These are phyloP conservation scores for Xylaria nigripes DNA, from an alignment of 495 filamentous ascomycete genomes.

Conservation along the genomic window DNA sequence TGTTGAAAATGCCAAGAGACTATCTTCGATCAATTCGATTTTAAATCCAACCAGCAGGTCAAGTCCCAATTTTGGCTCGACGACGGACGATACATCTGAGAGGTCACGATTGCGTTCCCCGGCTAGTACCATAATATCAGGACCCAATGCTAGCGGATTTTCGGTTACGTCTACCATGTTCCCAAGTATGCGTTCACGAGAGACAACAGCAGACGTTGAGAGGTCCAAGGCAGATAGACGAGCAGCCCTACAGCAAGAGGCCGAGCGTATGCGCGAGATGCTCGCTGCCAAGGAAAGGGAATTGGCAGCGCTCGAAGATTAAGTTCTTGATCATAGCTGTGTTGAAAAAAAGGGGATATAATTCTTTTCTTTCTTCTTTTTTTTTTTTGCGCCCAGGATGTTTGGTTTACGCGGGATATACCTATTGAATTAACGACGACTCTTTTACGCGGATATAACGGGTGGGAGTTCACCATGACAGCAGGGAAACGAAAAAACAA, in stretches of 20 bases:
- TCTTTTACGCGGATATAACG: no score
- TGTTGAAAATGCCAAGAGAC: constrained; percentile 44
- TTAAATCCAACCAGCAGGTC: constrained; percentile 50
- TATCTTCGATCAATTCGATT: constrained; percentile 75
- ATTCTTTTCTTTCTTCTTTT: no score
- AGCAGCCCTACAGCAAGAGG: constrained; percentile 61
- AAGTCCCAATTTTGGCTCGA: constrained; percentile 11
- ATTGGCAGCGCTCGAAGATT: constrained; percentile 54
- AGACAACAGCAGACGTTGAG: constrained; percentile 44
- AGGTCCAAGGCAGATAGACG: constrained; percentile 53
- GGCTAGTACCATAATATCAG: constrained; percentile 22
- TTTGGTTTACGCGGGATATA: no score
- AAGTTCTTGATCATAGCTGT: neutral
- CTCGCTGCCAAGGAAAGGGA: constrained; percentile 72
- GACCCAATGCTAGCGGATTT: constrained; percentile 31
- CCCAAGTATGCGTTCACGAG: constrained; percentile 28
- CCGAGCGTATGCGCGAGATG: constrained; percentile 66
- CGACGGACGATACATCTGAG: constrained; percentile 17
- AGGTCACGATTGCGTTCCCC: constrained; percentile 30
- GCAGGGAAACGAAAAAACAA: neutral
- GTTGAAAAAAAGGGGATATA: no score
- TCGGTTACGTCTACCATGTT: constrained; percentile 23
- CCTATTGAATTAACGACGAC: no score
- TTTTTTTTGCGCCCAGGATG: no score
- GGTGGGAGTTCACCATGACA: no score